These are phyloP conservation scores for Aschersonia sp. DNA, from an alignment of 2,329 filamentous ascomycete genomes.

Conservation along the genomic window DNA sequence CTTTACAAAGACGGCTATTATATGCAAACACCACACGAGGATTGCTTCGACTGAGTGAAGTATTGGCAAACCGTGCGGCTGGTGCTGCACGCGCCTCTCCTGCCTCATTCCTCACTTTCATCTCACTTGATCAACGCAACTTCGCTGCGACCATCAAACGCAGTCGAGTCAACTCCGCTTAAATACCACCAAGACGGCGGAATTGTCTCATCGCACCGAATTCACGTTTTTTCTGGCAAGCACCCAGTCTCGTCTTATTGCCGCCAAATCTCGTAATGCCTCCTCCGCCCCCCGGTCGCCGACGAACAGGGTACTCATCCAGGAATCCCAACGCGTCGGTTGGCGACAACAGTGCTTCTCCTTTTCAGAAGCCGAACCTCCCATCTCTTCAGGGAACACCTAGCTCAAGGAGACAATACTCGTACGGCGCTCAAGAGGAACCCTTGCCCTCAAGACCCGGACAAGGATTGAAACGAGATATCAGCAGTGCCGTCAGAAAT, in stretches of 20 bases:
- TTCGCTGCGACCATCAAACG: background rate
- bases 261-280: slow-evolving; percentile 5
- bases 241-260: background rate
- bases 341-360: slow-evolving; percentile 1
- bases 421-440: slow-evolving; percentile 22
- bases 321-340: slow-evolving; percentile 4
- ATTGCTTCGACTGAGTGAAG: background rate
- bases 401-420: slow-evolving; percentile 21
- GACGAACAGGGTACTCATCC: slow-evolving; percentile 3
- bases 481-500: slow-evolving; percentile 15
- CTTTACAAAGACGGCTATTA: background rate
- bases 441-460: slow-evolving; percentile 12
- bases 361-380: slow-evolving; percentile 12
- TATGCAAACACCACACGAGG: background rate
- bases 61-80: background rate
- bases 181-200: too few relatives aligned
- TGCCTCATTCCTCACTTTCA: background rate
- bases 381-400: slow-evolving; percentile 16
- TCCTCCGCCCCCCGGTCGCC: slow-evolving; percentile 4
- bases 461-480: slow-evolving; percentile 7
- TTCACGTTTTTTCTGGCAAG: background rate
- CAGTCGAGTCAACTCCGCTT: background rate
- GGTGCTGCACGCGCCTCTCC: background rate
- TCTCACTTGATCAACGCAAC: background rate
- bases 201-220: background rate